These are phyloP conservation scores for Lantana camara DNA, from an alignment of 257 asterid genomes.

Conservation along the genomic window DNA sequence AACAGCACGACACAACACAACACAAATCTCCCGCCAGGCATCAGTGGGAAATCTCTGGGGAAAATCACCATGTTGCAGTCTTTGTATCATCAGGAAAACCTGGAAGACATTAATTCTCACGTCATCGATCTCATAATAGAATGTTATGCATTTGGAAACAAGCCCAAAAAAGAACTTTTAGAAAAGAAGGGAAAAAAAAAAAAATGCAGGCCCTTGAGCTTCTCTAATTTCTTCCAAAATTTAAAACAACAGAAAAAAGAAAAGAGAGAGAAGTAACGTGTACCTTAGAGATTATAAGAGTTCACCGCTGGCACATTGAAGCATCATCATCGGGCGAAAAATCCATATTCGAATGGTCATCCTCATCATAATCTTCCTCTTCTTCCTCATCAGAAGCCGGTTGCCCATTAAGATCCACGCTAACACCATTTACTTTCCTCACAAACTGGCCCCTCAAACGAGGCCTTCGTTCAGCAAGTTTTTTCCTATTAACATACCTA, in stretches of 20 bases:
- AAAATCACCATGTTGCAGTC: constrained; percentile 9
- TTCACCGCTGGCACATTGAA: constrained; percentile 34
- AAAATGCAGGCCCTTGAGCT: no score
- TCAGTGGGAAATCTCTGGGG: not conserved
- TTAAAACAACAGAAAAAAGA: not conserved
- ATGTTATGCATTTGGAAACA: constrained; percentile 10
- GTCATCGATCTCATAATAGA: constrained; percentile 15
- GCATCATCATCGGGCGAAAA: constrained; percentile 44
- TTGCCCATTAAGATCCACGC: constrained; percentile 81
- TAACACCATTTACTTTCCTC: constrained; percentile 74
- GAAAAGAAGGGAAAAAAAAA: no score
- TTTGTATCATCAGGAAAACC: not conserved
- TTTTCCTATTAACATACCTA: constrained; percentile 86
- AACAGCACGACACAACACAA: not conserved
- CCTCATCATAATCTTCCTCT: constrained; percentile 47
- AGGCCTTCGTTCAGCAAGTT: constrained; percentile 94
- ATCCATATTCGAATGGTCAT: constrained; percentile 35
- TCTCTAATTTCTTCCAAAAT: no score
- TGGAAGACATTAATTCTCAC: constrained; percentile 15
- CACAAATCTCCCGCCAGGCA: not conserved
- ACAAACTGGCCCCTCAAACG: constrained; percentile 94
- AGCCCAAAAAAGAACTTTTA: no score
- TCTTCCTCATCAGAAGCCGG: constrained; percentile 71
- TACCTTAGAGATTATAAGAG: constrained; percentile 22
- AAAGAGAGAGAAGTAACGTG: not conserved